phyloP scores from a whole-genome alignment of 306 rosid genomes.

The Trifolium pratense region DNA sequence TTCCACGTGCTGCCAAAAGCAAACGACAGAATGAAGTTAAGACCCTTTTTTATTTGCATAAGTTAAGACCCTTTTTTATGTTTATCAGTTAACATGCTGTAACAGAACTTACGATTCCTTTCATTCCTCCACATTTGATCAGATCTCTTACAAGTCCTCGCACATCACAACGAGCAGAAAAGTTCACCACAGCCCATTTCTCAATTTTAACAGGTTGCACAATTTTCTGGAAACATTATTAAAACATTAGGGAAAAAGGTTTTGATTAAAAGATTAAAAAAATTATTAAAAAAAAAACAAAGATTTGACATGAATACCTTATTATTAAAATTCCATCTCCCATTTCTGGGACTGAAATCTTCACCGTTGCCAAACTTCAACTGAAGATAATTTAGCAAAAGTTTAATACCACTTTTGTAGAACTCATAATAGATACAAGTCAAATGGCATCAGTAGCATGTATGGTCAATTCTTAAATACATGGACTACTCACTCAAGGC shows the following conservation, averaged over 20 bases:
- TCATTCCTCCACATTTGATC: slow-evolving; percentile 68
- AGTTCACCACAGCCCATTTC: slow-evolving; percentile 83
- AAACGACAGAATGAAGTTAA: neutral
- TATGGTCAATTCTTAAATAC: neutral
- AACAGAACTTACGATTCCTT: slow-evolving; percentile 77
- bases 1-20: slow-evolving; percentile 53
- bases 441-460: neutral
- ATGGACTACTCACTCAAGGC: neutral
- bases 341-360: slow-evolving; percentile 84
- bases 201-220: slow-evolving; percentile 62
- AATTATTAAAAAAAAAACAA: neutral
- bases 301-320: slow-evolving; percentile 55
- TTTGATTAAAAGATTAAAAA: neutral
- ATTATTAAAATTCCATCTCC: slow-evolving; percentile 89
- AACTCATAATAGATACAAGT: neutral
- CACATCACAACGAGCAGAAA: slow-evolving; percentile 81
- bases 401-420: neutral
- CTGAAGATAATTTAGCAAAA: slow-evolving; percentile 42
- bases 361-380: slow-evolving; percentile 84
- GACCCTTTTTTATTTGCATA: neutral
- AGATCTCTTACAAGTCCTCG: slow-evolving; percentile 65
- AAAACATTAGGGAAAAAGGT: neutral
- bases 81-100: neutral
- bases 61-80: neutral
- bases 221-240: slow-evolving; percentile 59